Conservation (phyloP, 306 rosid genomes). For the Lagenaria siceraria region DNA sequence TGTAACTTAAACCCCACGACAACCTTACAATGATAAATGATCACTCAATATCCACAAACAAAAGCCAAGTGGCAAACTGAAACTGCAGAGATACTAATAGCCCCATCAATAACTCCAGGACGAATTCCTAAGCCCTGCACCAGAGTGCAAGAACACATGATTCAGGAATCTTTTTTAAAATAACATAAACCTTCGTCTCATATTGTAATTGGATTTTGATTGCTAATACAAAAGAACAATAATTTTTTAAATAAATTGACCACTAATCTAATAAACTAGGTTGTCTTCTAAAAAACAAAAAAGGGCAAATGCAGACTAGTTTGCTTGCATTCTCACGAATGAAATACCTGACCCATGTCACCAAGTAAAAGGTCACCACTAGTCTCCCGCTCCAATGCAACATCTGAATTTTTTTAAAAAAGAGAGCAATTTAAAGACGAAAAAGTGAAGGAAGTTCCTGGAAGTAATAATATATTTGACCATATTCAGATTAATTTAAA, state of each 20-base stretch:
- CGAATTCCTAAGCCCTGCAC: conserved; percentile 92
- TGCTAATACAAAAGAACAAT: neutral
- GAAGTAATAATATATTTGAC: neutral
- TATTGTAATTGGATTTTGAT: neutral
- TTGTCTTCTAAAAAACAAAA: neutral
- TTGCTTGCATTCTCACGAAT: neutral
- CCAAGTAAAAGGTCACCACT: conserved; percentile 82
- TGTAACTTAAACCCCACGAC: neutral
- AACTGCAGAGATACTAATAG: conserved; percentile 87
- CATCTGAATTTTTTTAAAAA: conserved; percentile 22
- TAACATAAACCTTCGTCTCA: neutral
- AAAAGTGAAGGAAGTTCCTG: neutral
- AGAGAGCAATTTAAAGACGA: neutral
- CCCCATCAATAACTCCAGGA: conserved; percentile 82
- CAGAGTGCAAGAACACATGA: neutral
- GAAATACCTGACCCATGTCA: conserved; percentile 95
- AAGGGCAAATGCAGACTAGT: neutral
- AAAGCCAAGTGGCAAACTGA: conserved; percentile 40
- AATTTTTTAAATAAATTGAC: neutral
- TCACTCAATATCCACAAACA: neutral
- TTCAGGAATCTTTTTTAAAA: neutral
- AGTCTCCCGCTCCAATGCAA: conserved; percentile 79
- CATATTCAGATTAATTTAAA: neutral
- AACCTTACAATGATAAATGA: neutral
- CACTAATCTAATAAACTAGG: neutral